phyloP scores from a whole-genome alignment of 2,329 filamentous ascomycete species.

The Aspergillus sclerotialis region DNA sequence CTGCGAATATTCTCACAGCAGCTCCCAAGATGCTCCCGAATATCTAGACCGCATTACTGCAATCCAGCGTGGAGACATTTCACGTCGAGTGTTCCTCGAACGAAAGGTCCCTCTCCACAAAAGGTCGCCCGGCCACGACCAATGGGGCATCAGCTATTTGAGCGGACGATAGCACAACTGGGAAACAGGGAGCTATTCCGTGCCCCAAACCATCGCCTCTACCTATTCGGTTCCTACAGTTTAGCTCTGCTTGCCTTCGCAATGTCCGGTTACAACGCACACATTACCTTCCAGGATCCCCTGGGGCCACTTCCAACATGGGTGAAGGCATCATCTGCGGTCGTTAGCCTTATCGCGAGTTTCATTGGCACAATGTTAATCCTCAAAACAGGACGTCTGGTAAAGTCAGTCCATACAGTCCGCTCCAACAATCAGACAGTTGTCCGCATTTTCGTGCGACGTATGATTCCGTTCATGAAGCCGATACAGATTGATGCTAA shows the following conservation, averaged over 20 bases:
- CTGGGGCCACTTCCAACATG: conserved; percentile 49
- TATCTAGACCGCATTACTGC: conserved; percentile 8
- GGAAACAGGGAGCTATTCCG: conserved; percentile 57
- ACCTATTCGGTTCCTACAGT: conserved; percentile 54
- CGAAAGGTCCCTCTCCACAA: conserved; percentile 16
- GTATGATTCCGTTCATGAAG: conserved; percentile 31
- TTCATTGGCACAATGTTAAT: conserved; percentile 55
- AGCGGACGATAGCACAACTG: conserved; percentile 46
- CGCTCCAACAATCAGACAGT: conserved; percentile 21
- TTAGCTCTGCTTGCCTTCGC: conserved; percentile 49
- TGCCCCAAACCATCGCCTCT: conserved; percentile 57
- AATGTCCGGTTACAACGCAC: conserved; percentile 47
- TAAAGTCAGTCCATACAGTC: conserved; percentile 53
- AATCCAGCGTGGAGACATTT: conserved; percentile 22
- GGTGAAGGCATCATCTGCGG: conserved; percentile 52
- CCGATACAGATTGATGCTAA: conserved; percentile 25
- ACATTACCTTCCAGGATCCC: conserved; percentile 42
- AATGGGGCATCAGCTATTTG: conserved; percentile 45
- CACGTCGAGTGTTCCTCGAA: conserved; percentile 19
- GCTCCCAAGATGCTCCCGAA: conserved; percentile 13
- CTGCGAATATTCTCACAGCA: conserved; percentile 21
- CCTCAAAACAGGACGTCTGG: conserved; percentile 50
- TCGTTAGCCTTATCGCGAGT: conserved; percentile 54
- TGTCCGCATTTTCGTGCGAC: conserved; percentile 29
- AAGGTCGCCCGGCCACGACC: conserved; percentile 20